Evolutionary conservation across 306 rosid species (phyloP).

Genomic region (Acacia confusa): DNA sequence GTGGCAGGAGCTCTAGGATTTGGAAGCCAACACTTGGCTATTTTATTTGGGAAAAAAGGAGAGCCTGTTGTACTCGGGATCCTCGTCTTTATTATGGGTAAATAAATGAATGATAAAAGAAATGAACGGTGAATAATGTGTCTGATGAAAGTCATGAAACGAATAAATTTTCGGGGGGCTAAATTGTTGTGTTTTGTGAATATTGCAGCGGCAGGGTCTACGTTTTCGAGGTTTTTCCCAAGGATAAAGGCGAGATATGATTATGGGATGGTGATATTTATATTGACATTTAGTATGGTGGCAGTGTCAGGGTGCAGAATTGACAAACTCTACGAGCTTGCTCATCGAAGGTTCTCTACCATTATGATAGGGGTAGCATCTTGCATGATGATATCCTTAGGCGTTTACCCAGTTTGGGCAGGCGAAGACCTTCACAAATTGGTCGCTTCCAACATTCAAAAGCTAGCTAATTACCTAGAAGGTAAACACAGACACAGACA

Average conservation of each 20-base stretch:
- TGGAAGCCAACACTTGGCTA: constrained; percentile 71
- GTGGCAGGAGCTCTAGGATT: constrained; percentile 80
- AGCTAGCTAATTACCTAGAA: constrained; percentile 69
- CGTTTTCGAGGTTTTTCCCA: constrained; percentile 76
- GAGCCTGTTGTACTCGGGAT: constrained; percentile 65
- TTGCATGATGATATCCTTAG: constrained; percentile 64
- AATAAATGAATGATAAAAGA: neutral
- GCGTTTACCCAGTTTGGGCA: constrained; percentile 86
- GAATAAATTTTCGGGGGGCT: neutral
- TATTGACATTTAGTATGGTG: constrained; percentile 82
- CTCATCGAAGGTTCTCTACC: constrained; percentile 68
- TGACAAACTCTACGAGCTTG: constrained; percentile 51
- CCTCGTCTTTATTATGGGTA: constrained; percentile 83
- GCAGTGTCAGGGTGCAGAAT: constrained; percentile 68
- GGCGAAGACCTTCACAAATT: constrained; percentile 83
- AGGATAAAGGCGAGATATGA: constrained; percentile 80
- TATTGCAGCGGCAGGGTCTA: constrained; percentile 64
- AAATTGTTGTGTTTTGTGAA: neutral
- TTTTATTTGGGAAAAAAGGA: constrained; percentile 61
- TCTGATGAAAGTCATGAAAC: neutral
- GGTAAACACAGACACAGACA: constrained; percentile 41
- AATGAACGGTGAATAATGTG: neutral
- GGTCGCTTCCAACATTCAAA: constrained; percentile 65
- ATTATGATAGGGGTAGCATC: constrained; percentile 63
- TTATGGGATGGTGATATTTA: constrained; percentile 81